A percentile compares a stretch with the other conserved stretches of the same genome.
Evolutionary conservation across 2,329 filamentous ascomycete genomes (phyloP).

Genomic region (Amphichorda felina): DNA sequence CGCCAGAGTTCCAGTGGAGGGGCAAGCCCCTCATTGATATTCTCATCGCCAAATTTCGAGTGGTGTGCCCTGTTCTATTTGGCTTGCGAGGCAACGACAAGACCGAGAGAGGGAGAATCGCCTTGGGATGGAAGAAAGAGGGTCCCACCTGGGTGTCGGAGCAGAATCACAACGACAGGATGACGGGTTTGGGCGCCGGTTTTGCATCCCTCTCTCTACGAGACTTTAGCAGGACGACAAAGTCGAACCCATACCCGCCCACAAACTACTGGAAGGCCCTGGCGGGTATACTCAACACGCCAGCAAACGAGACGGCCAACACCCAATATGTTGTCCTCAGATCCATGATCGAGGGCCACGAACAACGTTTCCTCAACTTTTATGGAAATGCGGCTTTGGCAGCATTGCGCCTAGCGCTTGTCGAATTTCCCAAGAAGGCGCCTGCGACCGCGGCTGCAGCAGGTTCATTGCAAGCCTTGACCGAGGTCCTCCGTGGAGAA

Average conservation of each 20-base stretch:
- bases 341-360: conserved; percentile 60
- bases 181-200: conserved; percentile 74
- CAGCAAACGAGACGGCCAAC: conserved; percentile 52
- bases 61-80: conserved; percentile 74
- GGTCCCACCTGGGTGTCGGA: conserved; percentile 49
- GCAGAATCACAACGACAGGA: conserved; percentile 67
- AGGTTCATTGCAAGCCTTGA: conserved; percentile 39
- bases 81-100: conserved; percentile 68
- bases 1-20: conserved; percentile 53
- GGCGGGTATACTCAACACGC: conserved; percentile 65
- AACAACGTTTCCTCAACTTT: conserved; percentile 64
- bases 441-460: conserved; percentile 34
- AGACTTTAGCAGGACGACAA: conserved; percentile 61
- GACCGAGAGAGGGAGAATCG: conserved; percentile 52
- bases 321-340: conserved; percentile 63
- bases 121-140: conserved; percentile 64
- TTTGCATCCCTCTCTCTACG: conserved; percentile 75
- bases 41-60: conserved; percentile 72
- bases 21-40: conserved; percentile 66
- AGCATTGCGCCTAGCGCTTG: conserved; percentile 55
- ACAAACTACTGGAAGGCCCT: conserved; percentile 74
- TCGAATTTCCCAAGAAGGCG: conserved; percentile 58
- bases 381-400: conserved; percentile 70
- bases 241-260: conserved; percentile 65
- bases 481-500: conserved; percentile 37